Conservation (phyloP, 1,284 basidiomycete genomes). For the Ceratobasidium theobromae region DNA sequence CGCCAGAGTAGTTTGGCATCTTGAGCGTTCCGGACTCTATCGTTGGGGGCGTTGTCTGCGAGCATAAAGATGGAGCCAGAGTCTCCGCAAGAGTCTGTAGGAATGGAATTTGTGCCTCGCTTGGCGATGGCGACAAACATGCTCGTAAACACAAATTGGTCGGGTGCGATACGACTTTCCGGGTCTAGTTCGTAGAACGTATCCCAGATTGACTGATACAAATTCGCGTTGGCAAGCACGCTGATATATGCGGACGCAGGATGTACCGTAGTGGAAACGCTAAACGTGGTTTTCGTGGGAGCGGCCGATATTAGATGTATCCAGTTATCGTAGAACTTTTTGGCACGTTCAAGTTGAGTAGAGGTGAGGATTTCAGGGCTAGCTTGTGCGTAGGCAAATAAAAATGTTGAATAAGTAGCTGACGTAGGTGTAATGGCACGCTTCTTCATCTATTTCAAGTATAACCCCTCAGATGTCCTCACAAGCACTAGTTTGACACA, state of each 20-base stretch:
- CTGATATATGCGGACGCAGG: conserved; percentile 61
- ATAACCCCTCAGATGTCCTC: neutral
- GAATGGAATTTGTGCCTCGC: conserved; percentile 31
- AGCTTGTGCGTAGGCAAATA: conserved; percentile 60
- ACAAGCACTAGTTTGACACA: neutral
- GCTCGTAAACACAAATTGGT: conserved; percentile 58
- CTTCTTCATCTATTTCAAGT: conserved; percentile 66
- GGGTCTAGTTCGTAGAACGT: conserved; percentile 64
- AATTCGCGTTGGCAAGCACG: conserved; percentile 58
- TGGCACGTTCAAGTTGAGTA: conserved; percentile 61
- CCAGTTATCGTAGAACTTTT: conserved; percentile 51
- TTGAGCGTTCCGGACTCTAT: conserved; percentile 43
- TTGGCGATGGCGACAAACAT: conserved; percentile 58
- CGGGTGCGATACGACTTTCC: conserved; percentile 57
- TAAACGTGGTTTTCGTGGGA: neutral
- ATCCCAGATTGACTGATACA: conserved; percentile 66
- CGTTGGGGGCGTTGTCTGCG: neutral
- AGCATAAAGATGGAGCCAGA: neutral
- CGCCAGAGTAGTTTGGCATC: conserved; percentile 70
- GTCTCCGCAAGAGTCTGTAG: conserved; percentile 26
- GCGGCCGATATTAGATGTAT: neutral
- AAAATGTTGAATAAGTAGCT: conserved; percentile 65
- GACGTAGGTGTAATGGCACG: conserved; percentile 65
- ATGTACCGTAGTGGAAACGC: conserved; percentile 49
- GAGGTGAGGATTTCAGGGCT: conserved; percentile 54